Evolutionary conservation across 2,329 filamentous ascomycete genomes (phyloP), one percentile per base, ranked within the genome.

Genomic region (Calonectria hawksworthii): DNA sequence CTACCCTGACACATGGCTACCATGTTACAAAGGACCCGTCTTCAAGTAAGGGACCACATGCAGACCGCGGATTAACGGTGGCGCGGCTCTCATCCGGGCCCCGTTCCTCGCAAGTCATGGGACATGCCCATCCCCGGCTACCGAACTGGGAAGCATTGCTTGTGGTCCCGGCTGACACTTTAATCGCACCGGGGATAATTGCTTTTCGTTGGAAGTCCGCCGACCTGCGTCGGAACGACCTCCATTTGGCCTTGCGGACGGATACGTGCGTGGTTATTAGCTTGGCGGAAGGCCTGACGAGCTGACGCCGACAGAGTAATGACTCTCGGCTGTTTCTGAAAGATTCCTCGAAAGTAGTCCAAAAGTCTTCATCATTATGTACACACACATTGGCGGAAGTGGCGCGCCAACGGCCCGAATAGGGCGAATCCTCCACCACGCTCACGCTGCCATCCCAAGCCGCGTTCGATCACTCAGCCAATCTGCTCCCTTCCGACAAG

Each of bases 321-420:
- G 18, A 28, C n/a, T 36, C 14, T 34, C 34, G 26, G 23, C n/a
- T 63, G 36, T 21, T 28, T 38, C 10, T 28, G 11, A 28, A 14
- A 28, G 3, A 23, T 63, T 41, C 21, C 36, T 23, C 21, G 34
- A 28, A 28, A 63, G 3, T 28, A 7, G 26, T 18, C 14, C 36
- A 16, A 28, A 61, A 16, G 14, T 23, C 28, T 51, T 36, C 64
- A 21, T 44, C 26, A 32, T n/a, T 36, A 47, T 47, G 44, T 26
- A 54, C 32, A 44, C 23, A 30, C 26, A 23, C 70, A 64, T 56
- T 30, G 32, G 38, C 10, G 28, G 47, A 72, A 63, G 68, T 70
- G 75, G 68, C 74, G 47, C 66, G 72, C 66, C 67, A 81, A 81
- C 79, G 80, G 80, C 79, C 80, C 80, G 80, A 81, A 81, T 81